A percentile compares a stretch with the other conserved stretches of the same genome.
phyloP scores from a whole-genome alignment of 2,329 filamentous ascomycete species.

The Cordyceps tenuipes region DNA sequence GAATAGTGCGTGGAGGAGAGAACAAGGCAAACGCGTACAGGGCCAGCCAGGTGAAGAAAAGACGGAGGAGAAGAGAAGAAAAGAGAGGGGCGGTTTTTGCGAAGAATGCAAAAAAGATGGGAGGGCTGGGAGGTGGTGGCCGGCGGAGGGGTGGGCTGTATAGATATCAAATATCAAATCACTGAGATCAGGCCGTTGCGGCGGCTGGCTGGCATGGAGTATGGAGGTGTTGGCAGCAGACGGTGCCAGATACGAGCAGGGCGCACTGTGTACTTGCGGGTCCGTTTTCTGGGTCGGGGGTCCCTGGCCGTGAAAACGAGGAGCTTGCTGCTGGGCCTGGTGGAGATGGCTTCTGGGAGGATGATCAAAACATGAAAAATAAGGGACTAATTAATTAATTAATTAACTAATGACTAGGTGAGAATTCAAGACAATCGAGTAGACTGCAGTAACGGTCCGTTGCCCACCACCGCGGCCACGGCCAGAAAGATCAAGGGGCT shows the following conservation, averaged over 20 bases:
- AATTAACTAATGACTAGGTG: background rate
- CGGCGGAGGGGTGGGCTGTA: background rate
- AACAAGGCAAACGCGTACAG: background rate
- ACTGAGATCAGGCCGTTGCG: background rate
- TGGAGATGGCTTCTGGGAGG: background rate
- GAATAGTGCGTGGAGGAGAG: background rate
- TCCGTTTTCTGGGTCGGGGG: background rate
- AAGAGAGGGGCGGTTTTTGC: background rate
- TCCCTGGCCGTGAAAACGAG: background rate
- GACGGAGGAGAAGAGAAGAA: background rate
- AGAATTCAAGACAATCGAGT: no score
- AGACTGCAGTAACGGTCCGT: no score
- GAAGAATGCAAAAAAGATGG: conserved; percentile 3
- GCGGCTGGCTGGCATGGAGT: conserved; percentile 2
- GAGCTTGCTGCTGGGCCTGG: background rate
- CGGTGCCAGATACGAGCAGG: background rate
- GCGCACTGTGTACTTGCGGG: conserved; percentile 6
- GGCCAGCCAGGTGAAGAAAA: background rate
- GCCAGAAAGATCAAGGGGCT: background rate
- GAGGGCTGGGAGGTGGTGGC: conserved; percentile 1
- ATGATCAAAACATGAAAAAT: background rate
- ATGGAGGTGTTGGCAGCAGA: background rate
- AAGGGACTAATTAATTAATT: background rate
- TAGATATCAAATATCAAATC: no score
- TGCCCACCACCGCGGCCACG: background rate